Conservation (phyloP, 352 stramenopile species). For the Hyaloperonospora arabidopsidis region DNA sequence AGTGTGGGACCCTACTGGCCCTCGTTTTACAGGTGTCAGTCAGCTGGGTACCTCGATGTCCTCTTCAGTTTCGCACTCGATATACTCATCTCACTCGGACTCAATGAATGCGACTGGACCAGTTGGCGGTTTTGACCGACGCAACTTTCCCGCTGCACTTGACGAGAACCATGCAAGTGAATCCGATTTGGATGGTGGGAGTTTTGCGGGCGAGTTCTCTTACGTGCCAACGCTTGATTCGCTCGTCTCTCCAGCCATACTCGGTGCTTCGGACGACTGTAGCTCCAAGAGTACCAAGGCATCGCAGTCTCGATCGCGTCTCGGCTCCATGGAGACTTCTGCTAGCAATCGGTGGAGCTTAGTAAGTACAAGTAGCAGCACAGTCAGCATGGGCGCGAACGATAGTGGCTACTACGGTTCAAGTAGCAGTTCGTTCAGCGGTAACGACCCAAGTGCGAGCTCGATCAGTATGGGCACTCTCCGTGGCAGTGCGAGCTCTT, state of each 20-base stretch:
- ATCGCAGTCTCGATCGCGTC: constrained; percentile 18
- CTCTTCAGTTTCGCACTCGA: constrained; percentile 35
- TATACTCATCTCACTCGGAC: constrained; percentile 42
- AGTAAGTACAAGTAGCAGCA: constrained; percentile 26
- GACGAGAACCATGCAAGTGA: constrained; percentile 44
- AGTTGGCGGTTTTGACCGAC: constrained; percentile 24
- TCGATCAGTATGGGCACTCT: constrained; percentile 16
- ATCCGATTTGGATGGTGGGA: constrained; percentile 34
- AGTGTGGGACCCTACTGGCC: constrained; percentile 52
- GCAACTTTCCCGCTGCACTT: constrained; percentile 29
- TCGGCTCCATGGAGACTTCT: constrained; percentile 26
- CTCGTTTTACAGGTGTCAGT: constrained; percentile 50
- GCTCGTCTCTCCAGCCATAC: constrained; percentile 27
- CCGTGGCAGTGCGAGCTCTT: constrained; percentile 21
- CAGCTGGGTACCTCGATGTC: constrained; percentile 42
- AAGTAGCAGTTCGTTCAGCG: constrained; percentile 5
- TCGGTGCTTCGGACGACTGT: constrained; percentile 16
- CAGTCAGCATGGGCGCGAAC: constrained; percentile 23
- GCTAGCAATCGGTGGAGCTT: constrained; percentile 20
- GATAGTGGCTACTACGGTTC: constrained; percentile 23
- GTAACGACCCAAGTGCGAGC: constrained; percentile 14
- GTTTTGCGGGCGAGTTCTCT: constrained; percentile 39
- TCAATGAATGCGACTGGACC: constrained; percentile 31
- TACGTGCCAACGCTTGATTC: constrained; percentile 38
- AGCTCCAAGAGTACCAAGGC: constrained; percentile 19